These are phyloP conservation scores for Bipolaris gigantea DNA, from an alignment of 2,329 filamentous ascomycete genomes.

Conservation along the genomic window DNA sequence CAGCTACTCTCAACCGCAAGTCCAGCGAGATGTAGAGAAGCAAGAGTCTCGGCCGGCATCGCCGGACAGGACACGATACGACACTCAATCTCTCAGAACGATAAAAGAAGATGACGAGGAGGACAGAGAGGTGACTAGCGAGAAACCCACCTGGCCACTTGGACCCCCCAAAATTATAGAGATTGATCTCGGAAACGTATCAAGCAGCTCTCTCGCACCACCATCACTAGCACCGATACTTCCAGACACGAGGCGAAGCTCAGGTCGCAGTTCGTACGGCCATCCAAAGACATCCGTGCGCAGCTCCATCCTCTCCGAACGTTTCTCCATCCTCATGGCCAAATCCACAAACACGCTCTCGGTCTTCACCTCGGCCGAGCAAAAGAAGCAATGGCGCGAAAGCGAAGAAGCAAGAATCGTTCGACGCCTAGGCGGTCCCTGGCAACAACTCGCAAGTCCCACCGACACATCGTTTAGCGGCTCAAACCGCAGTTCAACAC, in stretches of 20 bases:
- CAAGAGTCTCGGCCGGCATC: slow-evolving; percentile 20
- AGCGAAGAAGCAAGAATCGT: slow-evolving; percentile 27
- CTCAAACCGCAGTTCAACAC: slow-evolving; percentile 1
- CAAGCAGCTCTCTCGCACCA: not conserved
- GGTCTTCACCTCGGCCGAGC: slow-evolving; percentile 8
- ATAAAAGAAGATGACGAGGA: slow-evolving; percentile 1
- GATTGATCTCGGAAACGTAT: slow-evolving; percentile 7
- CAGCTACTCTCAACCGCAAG: slow-evolving; percentile 20
- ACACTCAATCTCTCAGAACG: not conserved
- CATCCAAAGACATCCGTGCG: slow-evolving; percentile 7
- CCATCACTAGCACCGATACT: not conserved
- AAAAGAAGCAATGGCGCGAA: slow-evolving; percentile 23
- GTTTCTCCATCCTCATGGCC: slow-evolving; percentile 7
- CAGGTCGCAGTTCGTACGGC: slow-evolving; percentile 1
- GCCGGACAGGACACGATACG: slow-evolving; percentile 2
- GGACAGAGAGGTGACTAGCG: slow-evolving; percentile 1
- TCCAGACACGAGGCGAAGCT: slow-evolving; percentile 2
- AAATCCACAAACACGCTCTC: slow-evolving; percentile 4
- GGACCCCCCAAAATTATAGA: slow-evolving; percentile 6
- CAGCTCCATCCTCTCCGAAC: slow-evolving; percentile 10
- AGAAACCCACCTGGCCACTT: slow-evolving; percentile 1
- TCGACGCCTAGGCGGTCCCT: slow-evolving; percentile 25
- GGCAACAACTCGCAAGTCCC: slow-evolving; percentile 15
- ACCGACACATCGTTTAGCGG: slow-evolving; percentile 9
- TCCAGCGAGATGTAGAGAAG: slow-evolving; percentile 21